phyloP scores from a whole-genome alignment of 345 rosid species.

The Cardamine occulta region DNA sequence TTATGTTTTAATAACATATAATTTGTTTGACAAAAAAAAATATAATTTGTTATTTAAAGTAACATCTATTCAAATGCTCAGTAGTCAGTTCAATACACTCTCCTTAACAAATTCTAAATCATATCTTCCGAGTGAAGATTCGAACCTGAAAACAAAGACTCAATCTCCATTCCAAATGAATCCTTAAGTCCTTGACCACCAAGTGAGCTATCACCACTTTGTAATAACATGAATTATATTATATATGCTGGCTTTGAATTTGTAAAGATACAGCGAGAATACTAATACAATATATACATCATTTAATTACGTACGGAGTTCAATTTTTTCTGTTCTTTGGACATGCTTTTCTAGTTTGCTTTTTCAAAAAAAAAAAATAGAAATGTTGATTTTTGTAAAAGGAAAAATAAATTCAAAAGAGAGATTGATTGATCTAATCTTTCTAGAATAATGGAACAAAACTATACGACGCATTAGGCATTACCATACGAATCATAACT shows the following conservation, averaged over 20 bases:
- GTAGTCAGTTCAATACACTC: no score
- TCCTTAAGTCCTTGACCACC: no score
- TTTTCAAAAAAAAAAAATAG: no score
- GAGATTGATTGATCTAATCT: constrained; percentile 7
- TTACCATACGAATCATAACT: not conserved
- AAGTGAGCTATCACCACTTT: not conserved
- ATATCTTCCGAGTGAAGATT: no score
- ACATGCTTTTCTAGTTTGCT: constrained; percentile 9
- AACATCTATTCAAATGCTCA: no score
- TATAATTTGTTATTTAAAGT: no score
- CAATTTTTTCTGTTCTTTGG: constrained; percentile 11
- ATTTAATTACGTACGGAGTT: constrained; percentile 3
- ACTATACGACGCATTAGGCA: constrained; percentile 13
- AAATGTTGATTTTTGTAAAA: not conserved
- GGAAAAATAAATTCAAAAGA: not conserved
- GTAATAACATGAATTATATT: no score
- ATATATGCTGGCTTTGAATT: not conserved
- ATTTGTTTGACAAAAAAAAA: no score
- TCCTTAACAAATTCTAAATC: no score
- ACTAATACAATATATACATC: not conserved
- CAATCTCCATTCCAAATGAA: no score
- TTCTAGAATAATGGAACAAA: constrained; percentile 16
- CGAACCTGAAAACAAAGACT: no score
- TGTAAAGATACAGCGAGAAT: not conserved
- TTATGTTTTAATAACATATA: no score